Percentiles rank a stretch among this genome's conserved stretches.
Conservation (phyloP, 176 grass and related monocot genomes). For the Musa itinerans region DNA sequence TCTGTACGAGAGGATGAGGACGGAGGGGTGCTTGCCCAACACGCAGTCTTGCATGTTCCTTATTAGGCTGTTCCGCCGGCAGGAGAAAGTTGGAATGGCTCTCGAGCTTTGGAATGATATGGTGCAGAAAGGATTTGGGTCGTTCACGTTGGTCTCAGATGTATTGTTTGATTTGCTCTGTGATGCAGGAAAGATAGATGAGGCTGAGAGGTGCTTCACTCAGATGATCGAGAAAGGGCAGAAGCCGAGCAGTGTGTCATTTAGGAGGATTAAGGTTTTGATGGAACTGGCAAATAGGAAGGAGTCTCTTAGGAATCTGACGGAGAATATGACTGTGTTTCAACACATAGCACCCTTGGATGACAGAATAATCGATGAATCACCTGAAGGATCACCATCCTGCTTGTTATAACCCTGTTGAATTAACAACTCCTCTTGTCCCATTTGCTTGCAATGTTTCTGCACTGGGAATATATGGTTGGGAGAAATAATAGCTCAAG, state of each 20-base stretch:
- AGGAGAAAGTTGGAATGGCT: conserved; percentile 38
- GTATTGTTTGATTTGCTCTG: conserved; percentile 77
- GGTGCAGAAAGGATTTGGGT: conserved; percentile 58
- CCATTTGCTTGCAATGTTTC: too few species aligned
- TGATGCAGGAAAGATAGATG: conserved; percentile 68
- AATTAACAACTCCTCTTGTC: not conserved
- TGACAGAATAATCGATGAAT: not conserved
- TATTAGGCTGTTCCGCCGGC: conserved; percentile 48
- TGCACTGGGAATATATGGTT: too few species aligned
- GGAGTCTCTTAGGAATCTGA: conserved; percentile 47
- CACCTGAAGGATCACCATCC: not conserved
- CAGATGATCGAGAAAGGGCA: conserved; percentile 21
- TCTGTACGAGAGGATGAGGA: conserved; percentile 46
- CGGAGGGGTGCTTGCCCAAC: conserved; percentile 63
- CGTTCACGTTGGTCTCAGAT: conserved; percentile 68
- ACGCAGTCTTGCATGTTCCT: conserved; percentile 75
- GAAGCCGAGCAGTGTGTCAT: conserved; percentile 53
- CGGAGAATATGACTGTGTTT: conserved; percentile 19
- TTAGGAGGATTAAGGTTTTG: conserved; percentile 78
- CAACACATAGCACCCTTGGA: not conserved
- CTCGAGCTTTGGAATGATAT: conserved; percentile 83
- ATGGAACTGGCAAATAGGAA: conserved; percentile 73
- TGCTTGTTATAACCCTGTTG: not conserved
- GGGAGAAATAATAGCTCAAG: too few species aligned
- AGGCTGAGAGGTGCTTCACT: conserved; percentile 61